Base-by-base conservation (phyloP, 495 filamentous ascomycete species). In the Chlorociboria aeruginascens region DNA sequence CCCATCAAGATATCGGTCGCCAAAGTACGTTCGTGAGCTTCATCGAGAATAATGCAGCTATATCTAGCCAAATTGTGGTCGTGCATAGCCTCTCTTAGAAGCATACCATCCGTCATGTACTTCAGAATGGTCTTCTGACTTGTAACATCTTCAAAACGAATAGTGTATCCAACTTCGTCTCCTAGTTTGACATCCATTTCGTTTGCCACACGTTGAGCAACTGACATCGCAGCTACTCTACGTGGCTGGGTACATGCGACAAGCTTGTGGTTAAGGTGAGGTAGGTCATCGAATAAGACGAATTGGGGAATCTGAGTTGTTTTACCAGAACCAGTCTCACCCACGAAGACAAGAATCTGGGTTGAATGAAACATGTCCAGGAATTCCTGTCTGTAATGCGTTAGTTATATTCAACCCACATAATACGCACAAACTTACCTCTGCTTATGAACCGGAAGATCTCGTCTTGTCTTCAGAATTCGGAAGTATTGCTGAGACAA, bases 31-130 rank as follows among this genome's bases (percentile, higher is more conserved):
- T 97, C 90, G 77, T 97, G 90, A 41, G 90, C 90, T 66, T 97
- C 90, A 64, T 99, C 93, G 49, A 99, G 81, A 61, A 99, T 99
- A 61, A 99, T 96, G 52, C 85, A 92, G 71, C 89, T 90, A 69
- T 99, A 99, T 9, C 89, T 82, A 14, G 77, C 77, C 55, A 99
- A 73, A 54, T 90, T 73, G 66, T 88, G 82, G 64, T 99, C 93
- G 67, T 94, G 81, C 93, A 99, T 99, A 31, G 93, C 89, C 69
- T 99, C 93, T 53, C 93, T 74, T 61, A 97, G 70, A 55, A 99
- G 78, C 92, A 97, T 97, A 79, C 93, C 93, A 63, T 99, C 93
- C 29, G 93, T 99, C 93, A 99, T 97, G 70, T 99, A 99, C 70
- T 97, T 99, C 41, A 99, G 69, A 34, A 96, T 76, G 8, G 93